Conservation (phyloP, 2,329 filamentous ascomycete species). For the Xylaria arbuscula region DNA sequence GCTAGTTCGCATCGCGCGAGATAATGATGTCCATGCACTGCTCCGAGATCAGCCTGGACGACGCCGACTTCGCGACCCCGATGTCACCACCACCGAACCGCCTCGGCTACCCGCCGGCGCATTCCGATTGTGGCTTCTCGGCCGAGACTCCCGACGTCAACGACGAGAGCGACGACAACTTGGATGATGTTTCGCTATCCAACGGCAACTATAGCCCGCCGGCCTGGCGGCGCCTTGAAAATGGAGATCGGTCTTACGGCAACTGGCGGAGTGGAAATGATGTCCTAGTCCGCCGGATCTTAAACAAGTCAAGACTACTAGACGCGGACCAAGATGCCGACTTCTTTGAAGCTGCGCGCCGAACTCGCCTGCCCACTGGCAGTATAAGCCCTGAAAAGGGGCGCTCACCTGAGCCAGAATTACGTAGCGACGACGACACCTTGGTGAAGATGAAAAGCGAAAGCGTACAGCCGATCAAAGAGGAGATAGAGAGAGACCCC, state of each 20-base stretch:
- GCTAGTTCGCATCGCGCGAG: conserved; percentile 31
- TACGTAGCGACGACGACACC: conserved; percentile 50
- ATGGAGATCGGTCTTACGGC: conserved; percentile 67
- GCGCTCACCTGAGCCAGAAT: conserved; percentile 60
- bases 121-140: conserved; percentile 56
- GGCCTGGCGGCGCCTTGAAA: conserved; percentile 70
- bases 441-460: conserved; percentile 54
- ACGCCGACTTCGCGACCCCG: conserved; percentile 60
- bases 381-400: conserved; percentile 67
- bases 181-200: conserved; percentile 58
- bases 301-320: conserved; percentile 44
- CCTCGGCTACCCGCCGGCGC: conserved; percentile 57
- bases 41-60: conserved; percentile 65
- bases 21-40: conserved; percentile 45
- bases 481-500: conserved; percentile 36
- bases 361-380: conserved; percentile 65
- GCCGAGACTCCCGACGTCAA: conserved; percentile 53
- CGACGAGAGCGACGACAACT: conserved; percentile 54
- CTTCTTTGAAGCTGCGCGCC: conserved; percentile 63
- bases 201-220: conserved; percentile 69
- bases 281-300: conserved; percentile 60
- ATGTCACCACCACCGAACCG: conserved; percentile 54
- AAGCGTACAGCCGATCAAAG: conserved; percentile 44
- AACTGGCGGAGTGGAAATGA: conserved; percentile 71
- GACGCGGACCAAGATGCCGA: conserved; percentile 47